Conservation (phyloP, 331 rosid species). For the Phaseolus coccineus region DNA sequence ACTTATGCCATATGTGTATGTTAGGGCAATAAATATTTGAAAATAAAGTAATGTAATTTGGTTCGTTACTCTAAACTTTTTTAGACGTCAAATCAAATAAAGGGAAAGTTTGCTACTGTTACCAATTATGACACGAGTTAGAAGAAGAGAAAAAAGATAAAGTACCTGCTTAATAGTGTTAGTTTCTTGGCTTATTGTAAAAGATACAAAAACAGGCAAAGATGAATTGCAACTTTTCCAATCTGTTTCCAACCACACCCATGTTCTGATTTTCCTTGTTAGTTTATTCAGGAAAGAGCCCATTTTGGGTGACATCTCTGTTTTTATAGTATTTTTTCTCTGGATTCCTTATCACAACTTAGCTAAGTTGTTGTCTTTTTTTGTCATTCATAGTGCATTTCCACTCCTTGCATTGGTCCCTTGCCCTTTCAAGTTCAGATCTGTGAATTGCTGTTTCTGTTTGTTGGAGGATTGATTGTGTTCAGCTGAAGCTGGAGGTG, state of each 20-base stretch:
- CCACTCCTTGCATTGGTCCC: constrained; percentile 27
- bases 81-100: constrained; percentile 8
- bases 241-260: constrained; percentile 71
- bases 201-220: constrained; percentile 49
- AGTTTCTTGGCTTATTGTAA: constrained; percentile 54
- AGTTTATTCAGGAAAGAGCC: constrained; percentile 43
- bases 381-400: constrained; percentile 42
- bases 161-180: constrained; percentile 52
- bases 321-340: constrained; percentile 21
- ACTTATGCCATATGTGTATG: no score
- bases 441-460: constrained; percentile 52
- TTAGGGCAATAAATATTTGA: background rate
- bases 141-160: constrained; percentile 19
- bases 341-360: constrained; percentile 44
- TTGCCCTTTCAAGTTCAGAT: constrained; percentile 55
- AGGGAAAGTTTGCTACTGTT: constrained; percentile 26
- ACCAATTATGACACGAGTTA: constrained; percentile 42
- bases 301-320: constrained; percentile 51
- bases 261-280: constrained; percentile 51
- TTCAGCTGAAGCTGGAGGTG: constrained; percentile 48
- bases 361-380: constrained; percentile 41
- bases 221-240: constrained; percentile 56
- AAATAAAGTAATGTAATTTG: background rate
- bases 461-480: constrained; percentile 43
- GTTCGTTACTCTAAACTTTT: background rate